Evolutionary conservation across 2,329 filamentous ascomycete species (phyloP).

Genomic region (Fusarium sarcochroum): DNA sequence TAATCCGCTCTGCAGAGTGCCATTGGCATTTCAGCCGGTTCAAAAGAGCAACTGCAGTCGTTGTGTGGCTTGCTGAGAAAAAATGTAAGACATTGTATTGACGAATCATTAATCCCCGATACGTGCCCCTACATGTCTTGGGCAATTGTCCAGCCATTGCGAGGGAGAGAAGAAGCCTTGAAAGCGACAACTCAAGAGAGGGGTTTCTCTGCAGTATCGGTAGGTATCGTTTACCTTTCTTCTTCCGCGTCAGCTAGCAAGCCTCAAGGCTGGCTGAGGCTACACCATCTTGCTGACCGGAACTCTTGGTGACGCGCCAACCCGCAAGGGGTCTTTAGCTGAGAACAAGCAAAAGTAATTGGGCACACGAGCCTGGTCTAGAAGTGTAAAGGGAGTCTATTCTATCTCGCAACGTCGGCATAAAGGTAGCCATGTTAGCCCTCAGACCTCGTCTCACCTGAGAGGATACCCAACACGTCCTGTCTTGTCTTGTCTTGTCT

Average conservation of each 20-base stretch:
- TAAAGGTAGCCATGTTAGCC: slow-evolving; percentile 29
- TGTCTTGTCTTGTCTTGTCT: background rate
- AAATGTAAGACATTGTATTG: background rate
- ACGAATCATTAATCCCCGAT: slow-evolving; percentile 24
- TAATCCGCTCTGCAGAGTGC: background rate
- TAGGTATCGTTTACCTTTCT: background rate
- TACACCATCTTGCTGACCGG: slow-evolving; percentile 13
- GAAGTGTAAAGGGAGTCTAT: background rate
- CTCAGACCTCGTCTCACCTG: slow-evolving; percentile 6
- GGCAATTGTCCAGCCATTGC: background rate
- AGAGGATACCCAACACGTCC: background rate
- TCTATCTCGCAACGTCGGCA: slow-evolving; percentile 1
- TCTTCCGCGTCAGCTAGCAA: background rate
- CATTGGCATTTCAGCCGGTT: background rate
- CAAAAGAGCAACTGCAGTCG: background rate
- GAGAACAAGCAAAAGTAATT: background rate
- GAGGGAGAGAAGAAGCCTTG: background rate
- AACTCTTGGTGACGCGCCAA: background rate
- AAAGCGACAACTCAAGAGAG: background rate
- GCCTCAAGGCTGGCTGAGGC: background rate
- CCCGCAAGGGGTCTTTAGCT: background rate
- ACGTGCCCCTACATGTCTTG: slow-evolving; percentile 2
- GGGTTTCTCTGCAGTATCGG: background rate
- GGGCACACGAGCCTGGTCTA: background rate
- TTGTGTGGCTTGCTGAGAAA: slow-evolving; percentile 36